A percentile compares a stretch with the other conserved stretches of the same genome.
Evolutionary conservation across 2,329 filamentous ascomycete species (phyloP).

Genomic region (Fusarium sp.): DNA sequence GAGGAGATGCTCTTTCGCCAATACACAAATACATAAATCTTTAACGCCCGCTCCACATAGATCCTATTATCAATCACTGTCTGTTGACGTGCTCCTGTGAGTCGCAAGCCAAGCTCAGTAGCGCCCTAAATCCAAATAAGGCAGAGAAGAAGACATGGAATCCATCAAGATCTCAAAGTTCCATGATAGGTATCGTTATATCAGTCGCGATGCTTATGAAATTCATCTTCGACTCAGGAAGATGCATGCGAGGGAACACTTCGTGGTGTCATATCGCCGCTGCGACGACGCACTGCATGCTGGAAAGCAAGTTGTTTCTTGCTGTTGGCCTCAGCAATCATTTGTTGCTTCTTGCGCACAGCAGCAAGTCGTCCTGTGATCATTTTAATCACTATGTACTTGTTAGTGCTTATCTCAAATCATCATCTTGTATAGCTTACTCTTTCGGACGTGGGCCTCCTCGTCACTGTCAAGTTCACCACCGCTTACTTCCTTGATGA

Average conservation of each 20-base stretch:
- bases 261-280: slow-evolving; percentile 66
- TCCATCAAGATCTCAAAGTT: slow-evolving; percentile 37
- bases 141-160: slow-evolving; percentile 41
- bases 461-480: slow-evolving; percentile 74
- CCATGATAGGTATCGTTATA: slow-evolving; percentile 36
- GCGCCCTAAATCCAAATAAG: slow-evolving; percentile 39
- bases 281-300: slow-evolving; percentile 59
- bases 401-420: slow-evolving; percentile 39
- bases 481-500: slow-evolving; percentile 49
- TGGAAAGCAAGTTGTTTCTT: slow-evolving; percentile 60
- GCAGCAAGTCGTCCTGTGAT: slow-evolving; percentile 65
- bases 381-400: slow-evolving; percentile 68
- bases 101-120: slow-evolving; percentile 38
- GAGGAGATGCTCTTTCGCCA: slow-evolving; percentile 39
- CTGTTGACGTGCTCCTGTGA: slow-evolving; percentile 44
- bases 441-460: slow-evolving; percentile 76
- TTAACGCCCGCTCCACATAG: slow-evolving; percentile 45
- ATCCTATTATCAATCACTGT: slow-evolving; percentile 37
- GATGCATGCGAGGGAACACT: slow-evolving; percentile 63
- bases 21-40: slow-evolving; percentile 28
- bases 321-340: slow-evolving; percentile 67
- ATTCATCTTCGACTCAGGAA: slow-evolving; percentile 36
- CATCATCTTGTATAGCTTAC: slow-evolving; percentile 60
- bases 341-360: slow-evolving; percentile 70
- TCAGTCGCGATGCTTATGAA: slow-evolving; percentile 24